phyloP scores from a whole-genome alignment of 148 eudicot species.

The Arbutus unedo region DNA sequence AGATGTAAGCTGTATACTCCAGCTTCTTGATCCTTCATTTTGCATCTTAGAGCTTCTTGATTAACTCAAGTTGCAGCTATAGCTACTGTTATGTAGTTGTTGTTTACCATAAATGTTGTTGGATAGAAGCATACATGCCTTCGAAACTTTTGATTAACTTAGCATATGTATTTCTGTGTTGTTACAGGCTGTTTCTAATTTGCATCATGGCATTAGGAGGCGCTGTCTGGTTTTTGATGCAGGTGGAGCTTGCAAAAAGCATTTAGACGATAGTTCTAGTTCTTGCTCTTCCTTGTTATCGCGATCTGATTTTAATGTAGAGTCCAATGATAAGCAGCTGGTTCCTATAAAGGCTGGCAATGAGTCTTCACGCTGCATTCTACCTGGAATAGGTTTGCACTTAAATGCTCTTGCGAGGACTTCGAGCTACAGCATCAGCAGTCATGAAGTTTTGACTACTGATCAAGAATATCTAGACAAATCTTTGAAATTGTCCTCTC shows the following conservation, averaged over 20 bases:
- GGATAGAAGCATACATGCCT: not conserved
- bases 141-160: not conserved
- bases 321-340: constrained; percentile 31
- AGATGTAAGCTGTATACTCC: not conserved
- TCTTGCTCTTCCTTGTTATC: constrained; percentile 34
- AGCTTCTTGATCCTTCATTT: not conserved
- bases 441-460: constrained; percentile 33
- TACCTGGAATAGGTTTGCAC: constrained; percentile 93
- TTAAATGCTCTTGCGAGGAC: constrained; percentile 80
- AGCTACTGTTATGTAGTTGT: not conserved
- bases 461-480: constrained; percentile 30
- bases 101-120: not conserved
- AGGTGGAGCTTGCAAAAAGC: constrained; percentile 57
- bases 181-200: constrained; percentile 45
- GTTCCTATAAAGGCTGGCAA: constrained; percentile 32
- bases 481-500: constrained; percentile 27
- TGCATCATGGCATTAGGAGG: constrained; percentile 73
- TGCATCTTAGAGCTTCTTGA: not conserved
- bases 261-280: constrained; percentile 32
- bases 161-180: not conserved
- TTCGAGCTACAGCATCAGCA: constrained; percentile 40
- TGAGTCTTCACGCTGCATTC: constrained; percentile 46
- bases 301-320: constrained; percentile 35
- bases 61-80: not conserved
- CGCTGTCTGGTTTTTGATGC: constrained; percentile 89